A percentile compares a stretch with the other conserved stretches of the same genome.
phyloP scores from a whole-genome alignment of 192 early-diverging fungal genomes.

The Linderina pennispora region DNA sequence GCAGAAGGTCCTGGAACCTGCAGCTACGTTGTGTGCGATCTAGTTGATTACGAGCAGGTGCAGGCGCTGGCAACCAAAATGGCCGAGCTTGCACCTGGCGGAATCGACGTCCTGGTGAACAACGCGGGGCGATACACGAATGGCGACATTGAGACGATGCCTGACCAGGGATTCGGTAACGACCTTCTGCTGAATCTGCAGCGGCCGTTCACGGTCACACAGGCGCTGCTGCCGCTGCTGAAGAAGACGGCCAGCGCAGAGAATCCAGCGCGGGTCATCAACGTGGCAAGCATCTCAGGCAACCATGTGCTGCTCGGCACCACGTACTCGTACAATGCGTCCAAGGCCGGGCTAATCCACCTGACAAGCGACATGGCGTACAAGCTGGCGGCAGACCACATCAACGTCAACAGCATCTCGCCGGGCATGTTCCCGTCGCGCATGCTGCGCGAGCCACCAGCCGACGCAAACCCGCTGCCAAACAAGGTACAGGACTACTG shows the following conservation, averaged over 20 bases:
- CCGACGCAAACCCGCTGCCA: constrained; percentile 5
- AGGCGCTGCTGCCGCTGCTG: constrained; percentile 60
- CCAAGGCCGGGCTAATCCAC: constrained; percentile 66
- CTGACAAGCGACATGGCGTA: constrained; percentile 52
- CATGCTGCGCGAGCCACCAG: constrained; percentile 64
- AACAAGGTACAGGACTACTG: neutral
- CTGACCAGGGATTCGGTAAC: constrained; percentile 51
- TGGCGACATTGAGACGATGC: constrained; percentile 33
- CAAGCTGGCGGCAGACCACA: constrained; percentile 41
- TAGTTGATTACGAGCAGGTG: constrained; percentile 49
- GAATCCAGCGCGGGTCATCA: constrained; percentile 69
- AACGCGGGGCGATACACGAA: constrained; percentile 48
- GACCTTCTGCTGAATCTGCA: constrained; percentile 74
- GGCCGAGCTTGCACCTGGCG: constrained; percentile 42
- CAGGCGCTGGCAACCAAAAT: constrained; percentile 51
- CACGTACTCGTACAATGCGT: constrained; percentile 58
- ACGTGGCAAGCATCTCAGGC: constrained; percentile 64
- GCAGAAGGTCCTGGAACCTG: constrained; percentile 56
- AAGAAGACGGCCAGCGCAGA: constrained; percentile 45
- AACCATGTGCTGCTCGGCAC: constrained; percentile 30
- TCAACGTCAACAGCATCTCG: constrained; percentile 54
- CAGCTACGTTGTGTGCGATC: constrained; percentile 59
- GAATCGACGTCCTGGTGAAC: constrained; percentile 72
- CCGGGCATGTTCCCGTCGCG: constrained; percentile 57
- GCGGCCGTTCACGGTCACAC: constrained; percentile 62